Evolutionary conservation across 306 rosid genomes (phyloP), one percentile per base, ranked within the genome.

Genomic region (Vigna mungo): DNA sequence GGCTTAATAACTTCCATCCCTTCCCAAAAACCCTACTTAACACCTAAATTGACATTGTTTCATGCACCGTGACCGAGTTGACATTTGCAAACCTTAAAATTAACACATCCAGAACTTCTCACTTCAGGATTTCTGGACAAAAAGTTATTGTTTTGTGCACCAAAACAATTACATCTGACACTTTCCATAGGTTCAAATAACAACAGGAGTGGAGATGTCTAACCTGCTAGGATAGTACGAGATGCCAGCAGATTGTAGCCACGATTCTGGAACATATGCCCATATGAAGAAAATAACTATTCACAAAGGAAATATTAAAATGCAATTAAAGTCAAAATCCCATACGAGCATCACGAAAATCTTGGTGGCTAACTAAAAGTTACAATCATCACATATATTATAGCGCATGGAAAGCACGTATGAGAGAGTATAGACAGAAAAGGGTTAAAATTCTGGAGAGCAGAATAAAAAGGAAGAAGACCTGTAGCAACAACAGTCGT

Each of bases 191-290:
- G 70, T 71, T 56, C 39, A 72, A 69, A 73, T 34, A 37, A 69
- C 25, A 71, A 51, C 8, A 44, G 53, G 54, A 59, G 59, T 32
- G 27, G 18, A 82, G 76, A 16, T 36, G 65, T 25, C 88, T 68
- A 67, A 92, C 97, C 97, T 92, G 91, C 91, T 95, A 48, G 97
- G 97, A 51, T 88, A 89, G 88, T 95, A 92, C 84, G 81, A 88
- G 80, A 95, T 86, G 80, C 97, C 97, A 62, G 89, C 47, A 61
- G 87, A 88, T 71, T 92, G 98, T 17, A 95, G 87, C 93, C 92
- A 95, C 30, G 90, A 83, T 76, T 92, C 96, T 9, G 98, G 98
- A 85, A 88, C 89, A 81, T 95, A 92, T 23, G 98, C 98, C 98
- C 98, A 90, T 54, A 88, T 85, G 82, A 95, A 87, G 93, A 89